Conservation (phyloP, 1,284 basidiomycete species). For the Moesziomyces globuligerus region DNA sequence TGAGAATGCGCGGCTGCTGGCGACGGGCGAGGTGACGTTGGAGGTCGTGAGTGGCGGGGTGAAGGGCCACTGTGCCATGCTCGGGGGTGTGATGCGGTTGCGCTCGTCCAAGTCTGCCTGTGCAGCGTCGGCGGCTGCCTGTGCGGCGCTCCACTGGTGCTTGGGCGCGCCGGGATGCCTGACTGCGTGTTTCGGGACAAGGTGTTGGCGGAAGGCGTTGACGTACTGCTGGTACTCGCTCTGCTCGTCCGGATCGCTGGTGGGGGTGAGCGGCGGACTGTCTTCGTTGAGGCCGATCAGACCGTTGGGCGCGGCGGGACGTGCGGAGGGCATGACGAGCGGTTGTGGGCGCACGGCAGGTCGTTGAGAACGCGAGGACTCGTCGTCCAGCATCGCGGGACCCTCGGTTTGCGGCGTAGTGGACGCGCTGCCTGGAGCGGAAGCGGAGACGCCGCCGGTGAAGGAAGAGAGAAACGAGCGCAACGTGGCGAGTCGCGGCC, state of each 20-base stretch:
- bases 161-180: slow-evolving; percentile 34
- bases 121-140: slow-evolving; percentile 50
- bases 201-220: slow-evolving; percentile 30
- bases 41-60: slow-evolving; percentile 47
- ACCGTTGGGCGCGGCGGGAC: slow-evolving; percentile 47
- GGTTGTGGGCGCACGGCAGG: slow-evolving; percentile 23
- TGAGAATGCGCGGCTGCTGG: slow-evolving; percentile 39
- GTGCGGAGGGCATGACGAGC: slow-evolving; percentile 59
- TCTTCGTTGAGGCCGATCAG: slow-evolving; percentile 53
- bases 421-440: slow-evolving; percentile 16
- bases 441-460: slow-evolving; percentile 18
- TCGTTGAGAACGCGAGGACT: neutral
- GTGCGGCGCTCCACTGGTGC: slow-evolving; percentile 57
- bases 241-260: slow-evolving; percentile 42
- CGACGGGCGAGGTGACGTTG: slow-evolving; percentile 35
- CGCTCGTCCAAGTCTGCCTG: slow-evolving; percentile 22
- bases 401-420: slow-evolving; percentile 22
- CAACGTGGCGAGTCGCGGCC: slow-evolving; percentile 28
- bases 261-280: slow-evolving; percentile 60
- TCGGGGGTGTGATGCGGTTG: slow-evolving; percentile 27
- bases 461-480: slow-evolving; percentile 56
- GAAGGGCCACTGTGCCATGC: slow-evolving; percentile 32
- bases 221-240: slow-evolving; percentile 36
- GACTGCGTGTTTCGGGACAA: slow-evolving; percentile 12
- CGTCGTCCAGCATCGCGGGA: neutral